A percentile compares a stretch with the other conserved stretches of the same genome.
Evolutionary conservation across 2,329 filamentous ascomycete species (phyloP).

Genomic region (Neopestalotiopsis clavispora): DNA sequence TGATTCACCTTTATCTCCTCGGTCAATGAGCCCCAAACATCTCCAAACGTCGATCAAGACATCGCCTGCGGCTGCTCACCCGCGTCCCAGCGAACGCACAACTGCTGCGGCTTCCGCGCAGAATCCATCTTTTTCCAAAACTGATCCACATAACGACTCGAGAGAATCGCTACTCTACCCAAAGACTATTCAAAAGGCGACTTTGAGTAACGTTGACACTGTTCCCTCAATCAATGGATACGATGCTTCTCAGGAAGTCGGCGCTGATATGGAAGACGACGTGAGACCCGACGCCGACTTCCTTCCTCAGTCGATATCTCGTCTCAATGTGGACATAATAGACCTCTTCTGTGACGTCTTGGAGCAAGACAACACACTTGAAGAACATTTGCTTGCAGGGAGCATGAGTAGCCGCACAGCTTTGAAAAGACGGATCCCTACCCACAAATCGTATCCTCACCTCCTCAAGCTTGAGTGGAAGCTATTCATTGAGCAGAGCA

Average conservation of each 20-base stretch:
- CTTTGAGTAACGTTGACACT: conserved; percentile 14
- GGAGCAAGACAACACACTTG: conserved; percentile 58
- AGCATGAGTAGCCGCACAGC: conserved; percentile 28
- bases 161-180: background rate
- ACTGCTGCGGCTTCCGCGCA: background rate
- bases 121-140: background rate
- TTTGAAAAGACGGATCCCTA: conserved; percentile 34
- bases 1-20: background rate
- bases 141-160: background rate
- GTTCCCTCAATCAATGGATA: conserved; percentile 25
- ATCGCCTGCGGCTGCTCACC: background rate
- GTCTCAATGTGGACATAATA: conserved; percentile 59
- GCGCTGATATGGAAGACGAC: conserved; percentile 28
- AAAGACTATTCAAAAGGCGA: background rate
- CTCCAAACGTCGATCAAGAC: background rate
- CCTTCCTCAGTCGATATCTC: conserved; percentile 62
- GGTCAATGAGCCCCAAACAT: background rate
- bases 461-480: conserved; percentile 57
- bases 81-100: background rate
- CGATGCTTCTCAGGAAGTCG: conserved; percentile 25
- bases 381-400: conserved; percentile 51
- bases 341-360: conserved; percentile 66
- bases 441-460: conserved; percentile 30
- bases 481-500: conserved; percentile 65
- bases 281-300: conserved; percentile 34